A percentile compares a stretch with the other conserved stretches of the same genome.
phyloP scores from a whole-genome alignment of 2,329 filamentous ascomycete species.

The Ophiostoma angusticollis region DNA sequence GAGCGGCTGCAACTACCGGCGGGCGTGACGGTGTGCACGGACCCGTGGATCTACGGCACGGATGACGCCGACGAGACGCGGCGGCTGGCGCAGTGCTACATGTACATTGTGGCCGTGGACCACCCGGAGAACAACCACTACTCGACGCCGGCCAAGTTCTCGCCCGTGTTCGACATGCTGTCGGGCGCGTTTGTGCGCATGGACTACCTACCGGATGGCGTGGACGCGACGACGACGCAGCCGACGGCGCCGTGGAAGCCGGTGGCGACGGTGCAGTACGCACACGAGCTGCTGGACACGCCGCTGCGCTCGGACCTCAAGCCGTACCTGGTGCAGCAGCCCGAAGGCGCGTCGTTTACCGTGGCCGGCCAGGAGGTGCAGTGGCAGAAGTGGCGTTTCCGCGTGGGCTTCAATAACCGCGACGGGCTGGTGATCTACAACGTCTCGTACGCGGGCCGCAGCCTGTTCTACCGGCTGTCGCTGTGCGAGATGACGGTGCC shows the following conservation, averaged over 20 bases:
- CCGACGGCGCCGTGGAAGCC: background rate
- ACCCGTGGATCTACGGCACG: constrained; percentile 4
- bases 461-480: constrained; percentile 52
- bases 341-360: constrained; percentile 24
- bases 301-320: constrained; percentile 35
- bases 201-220: background rate
- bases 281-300: constrained; percentile 22
- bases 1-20: no score
- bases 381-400: constrained; percentile 58
- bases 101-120: constrained; percentile 1
- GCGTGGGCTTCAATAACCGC: constrained; percentile 54
- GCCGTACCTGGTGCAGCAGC: constrained; percentile 28
- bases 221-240: background rate
- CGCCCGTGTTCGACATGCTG: constrained; percentile 4
- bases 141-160: background rate
- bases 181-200: constrained; percentile 1
- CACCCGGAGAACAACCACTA: constrained; percentile 6
- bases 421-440: constrained; percentile 61
- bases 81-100: constrained; percentile 5
- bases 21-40: background rate
- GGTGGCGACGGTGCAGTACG: constrained; percentile 17
- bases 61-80: constrained; percentile 20
- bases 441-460: constrained; percentile 47
- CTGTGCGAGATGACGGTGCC: constrained; percentile 55
- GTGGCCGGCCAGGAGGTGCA: constrained; percentile 36